Percentiles rank a stretch among this genome's conserved stretches.
Evolutionary conservation across 1,139 yeast genomes (phyloP).

Genomic region (Zygosaccharomyces pseudobailii): DNA sequence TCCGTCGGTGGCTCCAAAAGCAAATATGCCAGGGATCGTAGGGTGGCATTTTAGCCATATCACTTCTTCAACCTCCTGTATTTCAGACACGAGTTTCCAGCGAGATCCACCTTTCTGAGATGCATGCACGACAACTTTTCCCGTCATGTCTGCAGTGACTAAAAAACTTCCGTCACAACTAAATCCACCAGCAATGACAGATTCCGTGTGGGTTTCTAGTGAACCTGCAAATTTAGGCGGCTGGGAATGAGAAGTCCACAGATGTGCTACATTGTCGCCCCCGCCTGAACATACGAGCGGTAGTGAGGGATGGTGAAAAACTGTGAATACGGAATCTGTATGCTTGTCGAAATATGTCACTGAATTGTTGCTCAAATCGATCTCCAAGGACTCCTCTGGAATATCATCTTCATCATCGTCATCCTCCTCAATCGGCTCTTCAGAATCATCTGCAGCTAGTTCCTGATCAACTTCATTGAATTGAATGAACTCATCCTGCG

Average conservation of each 20-base stretch:
- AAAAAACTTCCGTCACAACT: conserved; percentile 75
- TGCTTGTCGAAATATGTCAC: conserved; percentile 86
- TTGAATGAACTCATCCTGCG: conserved; percentile 49
- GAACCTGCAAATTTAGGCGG: conserved; percentile 78
- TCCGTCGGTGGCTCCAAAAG: conserved; percentile 93
- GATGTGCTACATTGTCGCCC: conserved; percentile 78
- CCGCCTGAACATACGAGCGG: conserved; percentile 89
- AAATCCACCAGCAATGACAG: conserved; percentile 80
- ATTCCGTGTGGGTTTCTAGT: conserved; percentile 73
- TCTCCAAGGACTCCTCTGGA: conserved; percentile 44
- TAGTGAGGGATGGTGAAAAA: conserved; percentile 72
- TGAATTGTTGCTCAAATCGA: conserved; percentile 85
- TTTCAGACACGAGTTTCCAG: conserved; percentile 67
- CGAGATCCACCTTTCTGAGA: conserved; percentile 70
- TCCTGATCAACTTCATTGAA: conserved; percentile 60
- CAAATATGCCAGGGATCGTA: conserved; percentile 62
- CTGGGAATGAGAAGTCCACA: conserved; percentile 87
- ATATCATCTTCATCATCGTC: conserved; percentile 33
- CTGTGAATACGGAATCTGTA: conserved; percentile 73
- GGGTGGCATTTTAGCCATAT: conserved; percentile 82
- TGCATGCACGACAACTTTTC: conserved; percentile 71
- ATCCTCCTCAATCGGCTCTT: conserved; percentile 36
- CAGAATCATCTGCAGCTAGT: conserved; percentile 43
- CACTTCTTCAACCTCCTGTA: conserved; percentile 84
- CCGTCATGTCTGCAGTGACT: conserved; percentile 93